Evolutionary conservation across 2,329 filamentous ascomycete genomes (phyloP), one percentile per base, ranked within the genome.

Genomic region (Cladosporium halotolerans): DNA sequence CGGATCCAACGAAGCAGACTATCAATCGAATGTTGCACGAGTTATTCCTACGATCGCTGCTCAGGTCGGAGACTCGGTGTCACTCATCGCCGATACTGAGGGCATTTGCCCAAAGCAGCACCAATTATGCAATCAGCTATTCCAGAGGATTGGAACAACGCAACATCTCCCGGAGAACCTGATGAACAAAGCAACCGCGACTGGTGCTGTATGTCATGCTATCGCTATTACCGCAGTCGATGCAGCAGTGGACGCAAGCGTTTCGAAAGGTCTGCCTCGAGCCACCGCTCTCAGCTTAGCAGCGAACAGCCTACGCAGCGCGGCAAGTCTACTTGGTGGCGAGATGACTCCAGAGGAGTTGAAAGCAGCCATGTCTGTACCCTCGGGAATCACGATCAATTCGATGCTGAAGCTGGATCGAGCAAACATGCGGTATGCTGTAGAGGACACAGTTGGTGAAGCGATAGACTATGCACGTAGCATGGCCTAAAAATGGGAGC

Each of bases 361-460:
- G 34, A 64, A 63, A 40, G 60, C 57, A 16, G 55, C 58, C 3
- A 64, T 64, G 61, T 63, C 61, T 14, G 59, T 59, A 13, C 59
- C 61, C 2, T 54, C 45, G 10, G 60, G 62, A 1, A 64, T 63
- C 23, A 63, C 61, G 2, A 56, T 62, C 43, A 60, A 62, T 36
- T 55, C 60, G 9, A 41, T 63, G 9, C 44, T 62, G 13, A 51
- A 62, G 16, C 53, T 63, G 2, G 58, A 63, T 3, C 39, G 47
- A 9, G 47, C 38, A 10, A 54, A 51, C 13, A 45, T 57, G 33
- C 51, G 58, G 38, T 52, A 49, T 14, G 58, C 45, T 3, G 48
- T 58, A 3, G 52, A 54, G 10, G 51, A 56, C n/a, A 43, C 58
- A 8, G 53, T 58, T 2, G 53, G 51, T 33, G 45, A 58, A 23